These are phyloP conservation scores for Phytophthora foliorum DNA, from an alignment of 352 stramenopile genomes.

Conservation along the genomic window DNA sequence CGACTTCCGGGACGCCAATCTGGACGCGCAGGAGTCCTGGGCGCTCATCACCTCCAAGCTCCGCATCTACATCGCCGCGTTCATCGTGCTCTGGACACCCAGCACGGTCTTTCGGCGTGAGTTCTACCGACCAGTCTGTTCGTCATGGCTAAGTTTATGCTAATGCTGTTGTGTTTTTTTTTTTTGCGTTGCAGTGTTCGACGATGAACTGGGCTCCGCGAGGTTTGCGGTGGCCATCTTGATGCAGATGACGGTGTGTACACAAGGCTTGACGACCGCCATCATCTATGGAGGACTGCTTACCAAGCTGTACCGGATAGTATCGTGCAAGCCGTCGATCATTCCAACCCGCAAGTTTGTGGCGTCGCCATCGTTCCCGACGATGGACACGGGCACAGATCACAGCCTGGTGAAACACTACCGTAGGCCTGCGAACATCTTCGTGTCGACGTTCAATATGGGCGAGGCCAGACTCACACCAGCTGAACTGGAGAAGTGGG, in stretches of 20 bases:
- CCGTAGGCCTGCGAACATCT: slow-evolving; percentile 68
- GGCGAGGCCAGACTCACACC: slow-evolving; percentile 71
- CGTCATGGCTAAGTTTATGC: slow-evolving; percentile 7
- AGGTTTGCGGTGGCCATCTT: slow-evolving; percentile 62
- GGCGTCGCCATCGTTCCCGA: slow-evolving; percentile 43
- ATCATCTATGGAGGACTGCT: slow-evolving; percentile 73
- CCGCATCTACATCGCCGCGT: slow-evolving; percentile 76
- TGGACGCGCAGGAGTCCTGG: slow-evolving; percentile 77
- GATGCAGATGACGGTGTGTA: slow-evolving; percentile 77
- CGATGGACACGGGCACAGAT: slow-evolving; percentile 30
- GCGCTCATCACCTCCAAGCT: slow-evolving; percentile 69
- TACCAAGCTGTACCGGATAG: slow-evolving; percentile 45
- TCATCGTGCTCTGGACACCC: slow-evolving; percentile 77
- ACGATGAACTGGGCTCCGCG: slow-evolving; percentile 47
- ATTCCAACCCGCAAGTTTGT: slow-evolving; percentile 46
- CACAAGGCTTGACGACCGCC: slow-evolving; percentile 66
- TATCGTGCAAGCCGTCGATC: slow-evolving; percentile 34
- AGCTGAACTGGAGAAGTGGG: slow-evolving; percentile 75
- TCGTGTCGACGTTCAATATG: slow-evolving; percentile 90
- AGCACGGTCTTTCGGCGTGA: slow-evolving; percentile 70
- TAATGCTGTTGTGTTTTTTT: slow-evolving; percentile 8
- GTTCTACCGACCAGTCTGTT: slow-evolving; percentile 13
- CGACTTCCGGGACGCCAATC: slow-evolving; percentile 56
- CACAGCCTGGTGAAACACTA: slow-evolving; percentile 44
- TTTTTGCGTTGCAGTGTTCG: slow-evolving; percentile 51